Evolutionary conservation across 2,329 filamentous ascomycete species (phyloP), one percentile per base, ranked within the genome.

Genomic region (Paraphaeosphaeria sporulosa): DNA sequence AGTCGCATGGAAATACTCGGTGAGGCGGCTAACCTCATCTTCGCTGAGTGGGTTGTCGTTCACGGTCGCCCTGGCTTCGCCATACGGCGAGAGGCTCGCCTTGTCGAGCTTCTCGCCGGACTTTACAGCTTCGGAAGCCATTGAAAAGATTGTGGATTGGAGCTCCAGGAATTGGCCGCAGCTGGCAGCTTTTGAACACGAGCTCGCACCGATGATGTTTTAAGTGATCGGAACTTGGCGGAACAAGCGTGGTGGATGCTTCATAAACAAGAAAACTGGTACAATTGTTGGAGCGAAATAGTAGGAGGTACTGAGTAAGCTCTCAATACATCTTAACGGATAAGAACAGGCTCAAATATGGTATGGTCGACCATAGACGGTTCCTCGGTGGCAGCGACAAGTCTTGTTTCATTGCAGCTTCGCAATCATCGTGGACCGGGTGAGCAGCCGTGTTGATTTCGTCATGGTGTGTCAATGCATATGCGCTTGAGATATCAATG

Each of bases 1-100:
- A 65, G 88, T 90, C 56, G 90, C 90, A 64, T 88, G 86, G 82
- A 92, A 93, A 77, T 89, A 93, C 69, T 89, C 87, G 71, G 89
- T 88, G 76, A 88, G 89, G 75, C 89, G 87, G 64, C 85, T 82
- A 59, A 93, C 76, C 64, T 93, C 89, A 47, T 91, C 87, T 19
- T 84, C 72, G 61, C 83, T 86, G 57, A 93, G 84, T 12, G 89
- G 89, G 62, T 68, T 83, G 85, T 75, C 72, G 10, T 85, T 80
- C 67, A 91, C 72, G 0, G 89, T 91, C 27, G 89, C 88, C 55
- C 89, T 85, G 70, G 89, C 89, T 55, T 80, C 76, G 67, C 89
- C 89, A 71, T 85, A 92, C 8, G 89, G 82, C 68, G 84, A 86
- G 72, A 91, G 60, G 58, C 71, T 76, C 46, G 75, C 55, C 9